A percentile compares a stretch with the other conserved stretches of the same genome.
phyloP scores from a whole-genome alignment of 2,329 filamentous ascomycete genomes.

The Emericellopsis atlantica region DNA sequence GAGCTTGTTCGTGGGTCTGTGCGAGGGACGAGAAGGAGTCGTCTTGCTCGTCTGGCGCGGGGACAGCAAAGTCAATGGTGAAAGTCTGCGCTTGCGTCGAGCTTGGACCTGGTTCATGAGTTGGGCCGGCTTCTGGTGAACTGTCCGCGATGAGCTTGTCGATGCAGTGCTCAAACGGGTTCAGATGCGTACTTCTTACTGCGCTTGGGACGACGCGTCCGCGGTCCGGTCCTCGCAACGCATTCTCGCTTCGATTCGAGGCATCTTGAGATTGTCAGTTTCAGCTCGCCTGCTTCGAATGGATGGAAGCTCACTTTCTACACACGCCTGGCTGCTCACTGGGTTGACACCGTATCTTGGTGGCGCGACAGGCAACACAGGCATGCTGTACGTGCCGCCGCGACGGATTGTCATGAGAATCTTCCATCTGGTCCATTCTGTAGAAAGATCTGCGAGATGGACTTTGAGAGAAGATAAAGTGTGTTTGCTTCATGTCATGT shows the following conservation, averaged over 20 bases:
- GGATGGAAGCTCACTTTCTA: conserved; percentile 25
- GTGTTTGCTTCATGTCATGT: too few species aligned
- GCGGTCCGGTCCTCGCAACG: conserved; percentile 34
- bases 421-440: not conserved
- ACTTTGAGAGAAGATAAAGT: not conserved
- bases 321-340: conserved; percentile 35
- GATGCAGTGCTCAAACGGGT: not conserved
- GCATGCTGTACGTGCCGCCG: conserved; percentile 11
- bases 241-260: conserved; percentile 40
- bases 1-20: conserved; percentile 22
- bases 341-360: conserved; percentile 40
- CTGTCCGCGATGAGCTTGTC: conserved; percentile 8
- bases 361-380: conserved; percentile 39
- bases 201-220: conserved; percentile 32
- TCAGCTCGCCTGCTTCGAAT: not conserved
- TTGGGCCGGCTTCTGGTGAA: not conserved
- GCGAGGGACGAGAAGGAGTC: too few species aligned
- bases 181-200: not conserved
- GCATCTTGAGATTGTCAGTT: conserved; percentile 23
- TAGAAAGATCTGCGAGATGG: not conserved
- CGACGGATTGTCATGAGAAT: not conserved
- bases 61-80: conserved; percentile 37
- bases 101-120: not conserved
- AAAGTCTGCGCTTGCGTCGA: conserved; percentile 26
- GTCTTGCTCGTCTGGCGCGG: conserved; percentile 21